Conservation (phyloP, 441 rosid species). For the Bocquillonia castaneifolia region DNA sequence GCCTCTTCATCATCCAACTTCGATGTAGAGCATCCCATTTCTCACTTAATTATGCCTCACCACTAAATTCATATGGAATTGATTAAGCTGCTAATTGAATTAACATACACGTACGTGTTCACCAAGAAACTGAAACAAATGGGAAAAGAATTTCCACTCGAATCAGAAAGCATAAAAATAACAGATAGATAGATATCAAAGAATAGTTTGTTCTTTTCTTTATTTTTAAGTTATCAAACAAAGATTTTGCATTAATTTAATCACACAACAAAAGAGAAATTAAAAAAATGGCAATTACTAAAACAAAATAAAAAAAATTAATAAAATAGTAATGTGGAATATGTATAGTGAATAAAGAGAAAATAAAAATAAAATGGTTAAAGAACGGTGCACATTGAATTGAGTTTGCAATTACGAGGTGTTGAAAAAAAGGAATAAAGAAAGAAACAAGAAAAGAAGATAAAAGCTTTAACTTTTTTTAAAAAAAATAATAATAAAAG, state of each 20-base stretch:
- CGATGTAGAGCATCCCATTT: constrained; percentile 93
- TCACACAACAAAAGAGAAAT: no score
- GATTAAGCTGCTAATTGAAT: constrained; percentile 22
- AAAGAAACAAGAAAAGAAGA: constrained; percentile 29
- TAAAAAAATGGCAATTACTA: no score
- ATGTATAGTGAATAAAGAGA: no score
- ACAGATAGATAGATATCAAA: neutral
- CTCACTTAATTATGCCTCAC: constrained; percentile 22
- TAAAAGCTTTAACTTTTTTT: constrained; percentile 12
- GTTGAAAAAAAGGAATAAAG: constrained; percentile 2
- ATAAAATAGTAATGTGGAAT: no score
- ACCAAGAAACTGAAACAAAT: constrained; percentile 14
- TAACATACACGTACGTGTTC: neutral
- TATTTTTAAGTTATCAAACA: constrained; percentile 29
- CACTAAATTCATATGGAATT: constrained; percentile 41
- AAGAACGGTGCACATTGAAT: neutral
- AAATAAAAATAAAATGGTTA: neutral
- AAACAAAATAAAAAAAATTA: no score
- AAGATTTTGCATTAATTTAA: neutral
- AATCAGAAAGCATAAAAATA: neutral
- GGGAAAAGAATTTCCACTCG: constrained; percentile 11
- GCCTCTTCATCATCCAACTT: constrained; percentile 87
- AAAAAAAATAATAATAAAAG: no score
- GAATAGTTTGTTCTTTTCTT: constrained; percentile 36
- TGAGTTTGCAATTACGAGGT: constrained; percentile 27